Evolutionary conservation across 257 asterid genomes (phyloP).

Genomic region (Cruciata laevipes): DNA sequence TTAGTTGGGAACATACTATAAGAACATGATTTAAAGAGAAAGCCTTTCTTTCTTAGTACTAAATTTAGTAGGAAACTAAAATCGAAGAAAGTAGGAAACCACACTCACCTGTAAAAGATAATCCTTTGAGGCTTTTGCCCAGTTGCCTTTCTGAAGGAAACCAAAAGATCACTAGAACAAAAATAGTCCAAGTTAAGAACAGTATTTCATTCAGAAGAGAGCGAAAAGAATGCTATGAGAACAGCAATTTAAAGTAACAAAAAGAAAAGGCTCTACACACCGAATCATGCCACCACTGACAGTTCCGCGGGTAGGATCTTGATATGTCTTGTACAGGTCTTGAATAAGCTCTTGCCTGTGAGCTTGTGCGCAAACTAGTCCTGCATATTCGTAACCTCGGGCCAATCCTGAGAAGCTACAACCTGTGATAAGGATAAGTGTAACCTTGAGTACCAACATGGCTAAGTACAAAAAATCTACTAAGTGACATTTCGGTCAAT

Average conservation of each 20-base stretch:
- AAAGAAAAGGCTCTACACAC: conserved; percentile 24
- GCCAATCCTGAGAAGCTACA: conserved; percentile 99
- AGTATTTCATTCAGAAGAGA: not conserved
- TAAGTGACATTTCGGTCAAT: not conserved
- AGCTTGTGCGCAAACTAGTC: conserved; percentile 97
- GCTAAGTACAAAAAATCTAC: not conserved
- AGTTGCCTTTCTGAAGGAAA: conserved; percentile 94
- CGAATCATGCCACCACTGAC: conserved; percentile 99
- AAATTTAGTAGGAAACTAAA: not conserved
- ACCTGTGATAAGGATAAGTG: conserved; percentile 43
- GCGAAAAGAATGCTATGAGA: not conserved
- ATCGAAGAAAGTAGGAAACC: not conserved
- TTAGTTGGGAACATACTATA: not conserved
- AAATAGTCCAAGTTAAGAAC: not conserved
- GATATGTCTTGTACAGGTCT: conserved; percentile 96
- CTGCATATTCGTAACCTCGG: conserved; percentile 97
- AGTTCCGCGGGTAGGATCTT: conserved; percentile 88
- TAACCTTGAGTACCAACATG: conserved; percentile 10
- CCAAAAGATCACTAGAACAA: conserved; percentile 77
- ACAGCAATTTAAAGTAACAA: not conserved
- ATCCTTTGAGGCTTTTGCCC: conserved; percentile 99
- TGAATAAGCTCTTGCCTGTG: conserved; percentile 95
- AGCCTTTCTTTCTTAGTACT: not conserved
- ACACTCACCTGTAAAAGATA: conserved; percentile 69
- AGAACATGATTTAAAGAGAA: not conserved